Evolutionary conservation across 257 asterid genomes (phyloP).

Genomic region (Ilex aquifolium): DNA sequence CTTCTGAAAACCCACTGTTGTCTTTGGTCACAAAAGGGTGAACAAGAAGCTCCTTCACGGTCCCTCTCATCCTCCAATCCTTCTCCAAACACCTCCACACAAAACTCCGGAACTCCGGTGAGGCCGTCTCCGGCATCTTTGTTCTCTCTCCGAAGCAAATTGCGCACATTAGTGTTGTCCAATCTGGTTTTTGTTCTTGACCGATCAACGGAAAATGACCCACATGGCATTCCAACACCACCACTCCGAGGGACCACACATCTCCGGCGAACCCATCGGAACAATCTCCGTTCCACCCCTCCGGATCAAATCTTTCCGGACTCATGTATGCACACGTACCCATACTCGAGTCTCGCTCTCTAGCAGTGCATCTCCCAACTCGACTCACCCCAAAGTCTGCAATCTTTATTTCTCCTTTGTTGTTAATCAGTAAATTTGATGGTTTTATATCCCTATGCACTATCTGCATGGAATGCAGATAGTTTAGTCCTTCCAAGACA

Average conservation of each 20-base stretch:
- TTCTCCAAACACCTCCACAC: constrained; percentile 1
- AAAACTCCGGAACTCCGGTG: constrained; percentile 32
- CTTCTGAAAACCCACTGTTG: constrained; percentile 3
- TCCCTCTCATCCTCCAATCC: not conserved
- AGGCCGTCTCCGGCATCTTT: constrained; percentile 26
- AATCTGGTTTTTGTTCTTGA: not conserved
- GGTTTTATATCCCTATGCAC: constrained; percentile 54
- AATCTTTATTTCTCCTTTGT: constrained; percentile 32
- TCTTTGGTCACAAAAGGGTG: constrained; percentile 24
- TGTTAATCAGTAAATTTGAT: constrained; percentile 36
- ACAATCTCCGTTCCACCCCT: constrained; percentile 27
- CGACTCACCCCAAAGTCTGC: constrained; percentile 44
- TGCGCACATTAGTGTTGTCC: not conserved
- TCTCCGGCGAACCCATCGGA: constrained; percentile 32
- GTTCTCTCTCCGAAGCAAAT: not conserved
- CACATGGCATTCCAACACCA: not conserved
- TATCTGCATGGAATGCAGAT: constrained; percentile 30
- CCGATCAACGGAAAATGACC: not conserved
- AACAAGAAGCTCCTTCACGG: not conserved
- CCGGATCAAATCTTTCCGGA: constrained; percentile 47
- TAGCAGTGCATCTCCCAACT: not conserved
- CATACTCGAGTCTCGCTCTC: constrained; percentile 6
- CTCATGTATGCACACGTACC: constrained; percentile 55
- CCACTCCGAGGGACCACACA: not conserved
- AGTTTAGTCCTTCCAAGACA: constrained; percentile 35